Percentiles rank a stretch among this genome's conserved stretches.
These are phyloP conservation scores for Pseudonitzschia multiseries DNA, from an alignment of 108 stramenopile species.

Conservation along the genomic window DNA sequence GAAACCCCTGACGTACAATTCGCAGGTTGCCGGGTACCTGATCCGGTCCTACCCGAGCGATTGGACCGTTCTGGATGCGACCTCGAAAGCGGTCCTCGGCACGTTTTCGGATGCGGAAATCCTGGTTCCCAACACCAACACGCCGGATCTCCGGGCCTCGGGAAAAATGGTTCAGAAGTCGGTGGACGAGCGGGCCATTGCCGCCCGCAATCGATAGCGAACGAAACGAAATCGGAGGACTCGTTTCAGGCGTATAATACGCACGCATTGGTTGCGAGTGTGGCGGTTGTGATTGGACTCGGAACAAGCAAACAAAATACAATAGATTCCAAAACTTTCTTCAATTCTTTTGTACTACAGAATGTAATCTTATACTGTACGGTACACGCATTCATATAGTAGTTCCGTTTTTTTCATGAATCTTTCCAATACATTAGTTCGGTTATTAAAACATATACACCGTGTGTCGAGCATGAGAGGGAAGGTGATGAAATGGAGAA, in stretches of 20 bases:
- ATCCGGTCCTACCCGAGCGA: constrained; percentile 52
- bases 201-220: constrained; percentile 22
- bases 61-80: constrained; percentile 47
- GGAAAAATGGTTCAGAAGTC: constrained; percentile 62
- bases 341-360: too few relatives aligned
- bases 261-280: too few relatives aligned
- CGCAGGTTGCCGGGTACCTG: constrained; percentile 68
- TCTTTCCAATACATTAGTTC: too few relatives aligned
- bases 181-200: constrained; percentile 70
- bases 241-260: neutral
- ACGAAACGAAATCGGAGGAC: neutral
- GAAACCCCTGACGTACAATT: constrained; percentile 84
- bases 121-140: constrained; percentile 62
- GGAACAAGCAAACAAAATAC: too few relatives aligned
- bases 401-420: too few relatives aligned
- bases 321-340: too few relatives aligned
- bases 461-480: too few relatives aligned
- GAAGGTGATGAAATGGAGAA: too few relatives aligned
- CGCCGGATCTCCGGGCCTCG: constrained; percentile 66
- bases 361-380: too few relatives aligned
- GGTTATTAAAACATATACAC: too few relatives aligned
- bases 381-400: too few relatives aligned
- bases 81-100: constrained; percentile 41
- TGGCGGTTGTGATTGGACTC: too few relatives aligned
- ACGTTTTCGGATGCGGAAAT: constrained; percentile 57